Conservation (phyloP, 257 asterid species). For the Jasminum sambac region DNA sequence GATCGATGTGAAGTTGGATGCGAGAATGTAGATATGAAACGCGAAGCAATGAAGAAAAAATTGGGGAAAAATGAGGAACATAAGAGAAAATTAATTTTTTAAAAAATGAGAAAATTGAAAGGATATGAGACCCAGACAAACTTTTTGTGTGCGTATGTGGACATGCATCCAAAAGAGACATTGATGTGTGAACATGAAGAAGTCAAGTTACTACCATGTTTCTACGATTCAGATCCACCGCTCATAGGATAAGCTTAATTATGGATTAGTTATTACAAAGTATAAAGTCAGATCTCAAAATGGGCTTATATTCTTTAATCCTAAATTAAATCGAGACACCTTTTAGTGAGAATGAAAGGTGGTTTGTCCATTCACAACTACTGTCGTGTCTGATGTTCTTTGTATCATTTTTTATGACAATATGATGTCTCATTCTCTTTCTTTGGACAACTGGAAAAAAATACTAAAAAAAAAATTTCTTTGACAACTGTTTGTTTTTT, state of each 20-base stretch:
- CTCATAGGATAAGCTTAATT: slow-evolving; percentile 7
- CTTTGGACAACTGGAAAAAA: no score
- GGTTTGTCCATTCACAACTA: slow-evolving; percentile 18
- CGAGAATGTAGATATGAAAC: no score
- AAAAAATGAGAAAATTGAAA: no score
- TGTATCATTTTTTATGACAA: not conserved
- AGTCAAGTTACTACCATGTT: slow-evolving; percentile 16
- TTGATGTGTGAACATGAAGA: not conserved
- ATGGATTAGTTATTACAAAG: not conserved
- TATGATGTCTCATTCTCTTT: not conserved
- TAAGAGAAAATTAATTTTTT: no score
- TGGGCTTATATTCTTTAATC: not conserved
- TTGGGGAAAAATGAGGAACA: no score
- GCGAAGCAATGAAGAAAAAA: no score
- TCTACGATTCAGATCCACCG: slow-evolving; percentile 31
- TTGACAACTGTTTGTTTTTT: no score
- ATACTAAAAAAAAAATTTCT: no score
- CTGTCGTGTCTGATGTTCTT: not conserved
- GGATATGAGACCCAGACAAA: no score
- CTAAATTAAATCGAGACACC: not conserved
- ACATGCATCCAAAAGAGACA: no score
- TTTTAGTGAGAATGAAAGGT: slow-evolving; percentile 15
- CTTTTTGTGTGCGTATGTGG: no score
- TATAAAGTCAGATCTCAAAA: slow-evolving; percentile 17
- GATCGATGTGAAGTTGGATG: no score